phyloP scores from a whole-genome alignment of 2,329 filamentous ascomycete species.

The Fusarium sororula region DNA sequence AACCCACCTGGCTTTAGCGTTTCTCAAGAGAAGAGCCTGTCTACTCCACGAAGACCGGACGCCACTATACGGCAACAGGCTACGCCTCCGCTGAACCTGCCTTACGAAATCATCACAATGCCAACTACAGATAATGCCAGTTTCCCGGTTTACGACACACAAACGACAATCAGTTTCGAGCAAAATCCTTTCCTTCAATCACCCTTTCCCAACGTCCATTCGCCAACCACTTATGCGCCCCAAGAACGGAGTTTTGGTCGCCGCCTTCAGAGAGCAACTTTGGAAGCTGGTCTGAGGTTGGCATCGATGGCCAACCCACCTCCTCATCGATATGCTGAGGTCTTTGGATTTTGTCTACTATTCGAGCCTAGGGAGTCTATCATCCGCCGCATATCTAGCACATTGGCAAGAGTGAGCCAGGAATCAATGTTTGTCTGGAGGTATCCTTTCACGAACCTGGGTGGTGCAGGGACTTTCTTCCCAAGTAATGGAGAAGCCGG shows the following conservation, averaged over 20 bases:
- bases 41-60: constrained; percentile 19
- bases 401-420: constrained; percentile 46
- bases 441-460: constrained; percentile 71
- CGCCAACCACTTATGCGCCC: constrained; percentile 66
- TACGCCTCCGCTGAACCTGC: constrained; percentile 34
- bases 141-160: constrained; percentile 54
- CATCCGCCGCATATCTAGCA: constrained; percentile 49
- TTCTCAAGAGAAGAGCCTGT: background rate
- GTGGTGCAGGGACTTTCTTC: constrained; percentile 75
- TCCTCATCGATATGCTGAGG: constrained; percentile 58
- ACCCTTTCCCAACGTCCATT: constrained; percentile 50
- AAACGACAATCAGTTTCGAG: constrained; percentile 29
- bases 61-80: constrained; percentile 21
- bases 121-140: constrained; percentile 63
- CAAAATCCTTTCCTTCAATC: constrained; percentile 25
- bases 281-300: constrained; percentile 70
- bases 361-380: constrained; percentile 64
- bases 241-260: constrained; percentile 75
- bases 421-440: constrained; percentile 66
- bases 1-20: background rate
- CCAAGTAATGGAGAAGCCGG: constrained; percentile 27
- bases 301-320: constrained; percentile 61
- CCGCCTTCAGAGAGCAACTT: constrained; percentile 70
- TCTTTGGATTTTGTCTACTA: constrained; percentile 76
- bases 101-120: constrained; percentile 61